Base-by-base conservation (phyloP, 192 early-diverging fungal species). In the Coemansia aciculifera region DNA sequence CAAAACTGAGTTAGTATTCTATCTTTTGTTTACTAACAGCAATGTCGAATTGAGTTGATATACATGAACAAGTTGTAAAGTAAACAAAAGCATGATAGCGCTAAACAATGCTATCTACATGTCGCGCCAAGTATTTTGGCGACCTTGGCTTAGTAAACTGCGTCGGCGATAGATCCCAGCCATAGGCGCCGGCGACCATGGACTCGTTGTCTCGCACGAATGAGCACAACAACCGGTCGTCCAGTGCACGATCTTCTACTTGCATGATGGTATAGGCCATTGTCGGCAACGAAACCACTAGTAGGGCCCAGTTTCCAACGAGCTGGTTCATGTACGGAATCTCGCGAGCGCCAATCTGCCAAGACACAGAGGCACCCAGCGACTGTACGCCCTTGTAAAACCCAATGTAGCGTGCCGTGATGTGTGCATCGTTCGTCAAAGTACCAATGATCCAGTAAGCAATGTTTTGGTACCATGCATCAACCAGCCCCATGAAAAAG, bases 371-470 rank as follows among this genome's bases (percentile, higher is more conserved):
- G 37, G 81, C 87, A 13, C 86, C 89, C 65, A 86, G 75, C 49
- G 88, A 90, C 84, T 95, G 93, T 13, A 92, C 83, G 48, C 88
- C 89, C 85, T 95, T 95, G 88, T 93, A 93, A 75, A 91, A 92
- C 21, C 92, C 92, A 31, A 89, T 84, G 68, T 88, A 91, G 46
- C 90, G 79, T 11, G 91, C 87, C 38, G 89, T 79, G 49, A 80
- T 81, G n/a, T 84, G 84, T 12, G 89, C 79, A 68, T 95, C 90
- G 73, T 93, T 92, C 13, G 93, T 90, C 68, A 93, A 81, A 10
- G 93, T 87, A 32, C 93, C 93, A 68, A 95, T 88, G 10, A 95
- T 67, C 91, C 91, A 95, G 87, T 95, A 94, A 0, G 83, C 76
- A 19, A 85, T 88, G 64, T 83, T 87, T 69, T 95, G 93, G 82